A percentile compares a stretch with the other conserved stretches of the same genome.
Conservation (phyloP, 2,329 filamentous ascomycete species). For the Epichloe baconii region DNA sequence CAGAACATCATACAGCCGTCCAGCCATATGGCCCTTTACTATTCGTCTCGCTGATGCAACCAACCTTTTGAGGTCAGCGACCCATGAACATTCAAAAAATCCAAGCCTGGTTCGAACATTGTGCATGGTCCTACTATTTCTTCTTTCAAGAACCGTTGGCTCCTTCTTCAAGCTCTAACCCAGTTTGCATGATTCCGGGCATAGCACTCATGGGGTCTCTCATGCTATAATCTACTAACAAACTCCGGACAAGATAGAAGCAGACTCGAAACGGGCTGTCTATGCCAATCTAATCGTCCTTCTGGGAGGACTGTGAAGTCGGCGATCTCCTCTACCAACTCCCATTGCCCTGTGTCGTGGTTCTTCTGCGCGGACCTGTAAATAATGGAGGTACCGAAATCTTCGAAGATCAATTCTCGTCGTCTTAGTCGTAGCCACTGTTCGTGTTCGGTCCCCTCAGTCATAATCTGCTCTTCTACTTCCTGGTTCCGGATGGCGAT, state of each 20-base stretch:
- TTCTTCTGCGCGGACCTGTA: conserved; percentile 23
- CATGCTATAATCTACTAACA: conserved; percentile 7
- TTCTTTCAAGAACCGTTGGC: too few species aligned
- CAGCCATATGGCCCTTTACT: background rate
- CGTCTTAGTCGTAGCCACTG: conserved; percentile 26
- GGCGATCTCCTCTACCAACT: conserved; percentile 25
- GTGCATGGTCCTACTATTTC: too few species aligned
- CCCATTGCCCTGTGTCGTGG: conserved; percentile 19
- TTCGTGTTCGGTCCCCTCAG: conserved; percentile 20
- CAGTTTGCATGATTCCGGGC: too few species aligned
- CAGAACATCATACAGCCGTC: background rate
- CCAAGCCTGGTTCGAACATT: too few species aligned
- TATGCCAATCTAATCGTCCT: conserved; percentile 21
- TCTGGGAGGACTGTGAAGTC: conserved; percentile 17
- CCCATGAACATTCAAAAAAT: too few species aligned
- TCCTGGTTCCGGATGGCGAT: conserved; percentile 25
- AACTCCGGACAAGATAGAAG: conserved; percentile 18
- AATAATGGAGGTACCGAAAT: conserved; percentile 23
- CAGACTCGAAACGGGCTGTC: conserved; percentile 23
- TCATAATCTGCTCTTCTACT: conserved; percentile 19
- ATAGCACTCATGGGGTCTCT: too few species aligned
- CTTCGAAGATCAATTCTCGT: conserved; percentile 26
- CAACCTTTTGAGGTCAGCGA: too few species aligned
- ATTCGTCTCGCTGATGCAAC: background rate
- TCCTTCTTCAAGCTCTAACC: too few species aligned